Evolutionary conservation across 108 stramenopile genomes (phyloP).

Genomic region (Heterococcus sp.): DNA sequence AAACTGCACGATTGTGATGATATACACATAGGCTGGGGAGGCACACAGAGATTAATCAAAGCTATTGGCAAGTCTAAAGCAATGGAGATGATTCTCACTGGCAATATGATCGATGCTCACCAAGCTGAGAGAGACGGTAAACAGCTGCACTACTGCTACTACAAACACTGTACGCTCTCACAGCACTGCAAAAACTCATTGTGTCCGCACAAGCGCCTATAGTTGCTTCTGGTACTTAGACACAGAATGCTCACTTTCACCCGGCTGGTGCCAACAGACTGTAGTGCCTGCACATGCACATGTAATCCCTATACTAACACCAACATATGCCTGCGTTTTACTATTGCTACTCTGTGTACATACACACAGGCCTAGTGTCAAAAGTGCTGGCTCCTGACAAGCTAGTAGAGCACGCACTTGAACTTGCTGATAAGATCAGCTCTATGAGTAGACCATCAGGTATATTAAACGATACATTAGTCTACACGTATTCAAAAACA

Average conservation of each 20-base stretch:
- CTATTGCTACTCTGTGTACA: not conserved
- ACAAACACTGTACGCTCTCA: not conserved
- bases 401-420: not conserved
- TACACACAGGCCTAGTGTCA: not conserved
- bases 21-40: conserved; percentile 61
- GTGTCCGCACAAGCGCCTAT: too few species aligned
- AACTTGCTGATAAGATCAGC: not conserved
- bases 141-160: not conserved
- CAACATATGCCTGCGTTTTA: not conserved
- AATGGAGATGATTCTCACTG: conserved; percentile 95
- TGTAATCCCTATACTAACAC: not conserved
- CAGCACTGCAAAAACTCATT: too few species aligned
- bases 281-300: too few species aligned
- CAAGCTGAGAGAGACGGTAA: conserved; percentile 76
- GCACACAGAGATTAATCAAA: conserved; percentile 90
- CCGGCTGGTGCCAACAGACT: too few species aligned
- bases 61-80: conserved; percentile 96
- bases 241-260: too few species aligned
- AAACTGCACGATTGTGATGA: too few species aligned
- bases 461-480: not conserved
- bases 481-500: not conserved
- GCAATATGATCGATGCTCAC: conserved; percentile 80
- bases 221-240: too few species aligned
- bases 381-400: not conserved
- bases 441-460: not conserved